These are phyloP conservation scores for Solanum chaucha DNA, from an alignment of 257 asterid genomes.

Conservation along the genomic window DNA sequence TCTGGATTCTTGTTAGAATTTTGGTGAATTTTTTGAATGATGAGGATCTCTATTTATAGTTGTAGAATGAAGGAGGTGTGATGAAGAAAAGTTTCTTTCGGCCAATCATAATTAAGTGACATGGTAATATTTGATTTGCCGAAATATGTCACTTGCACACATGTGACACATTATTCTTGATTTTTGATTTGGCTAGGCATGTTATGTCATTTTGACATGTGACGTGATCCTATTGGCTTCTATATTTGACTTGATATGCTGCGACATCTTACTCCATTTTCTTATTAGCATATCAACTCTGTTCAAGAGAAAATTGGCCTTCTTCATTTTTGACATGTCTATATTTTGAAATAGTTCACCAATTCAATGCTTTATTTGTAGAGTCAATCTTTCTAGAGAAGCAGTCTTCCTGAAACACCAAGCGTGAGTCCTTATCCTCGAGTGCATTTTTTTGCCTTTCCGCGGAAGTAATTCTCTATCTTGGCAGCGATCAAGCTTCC, in stretches of 20 bases:
- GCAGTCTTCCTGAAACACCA: no score
- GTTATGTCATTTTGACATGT: not conserved
- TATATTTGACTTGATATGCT: not conserved
- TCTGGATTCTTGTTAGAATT: not conserved
- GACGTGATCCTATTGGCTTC: not conserved
- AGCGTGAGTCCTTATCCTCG: no score
- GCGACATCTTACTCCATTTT: not conserved
- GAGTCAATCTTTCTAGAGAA: not conserved
- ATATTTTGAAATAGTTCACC: no score
- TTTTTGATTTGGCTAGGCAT: not conserved
- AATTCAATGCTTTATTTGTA: no score
- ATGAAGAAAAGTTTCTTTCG: not conserved
- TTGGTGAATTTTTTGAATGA: not conserved
- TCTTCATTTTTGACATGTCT: no score
- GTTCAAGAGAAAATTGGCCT: not conserved
- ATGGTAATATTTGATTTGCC: not conserved
- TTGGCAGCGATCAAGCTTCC: no score
- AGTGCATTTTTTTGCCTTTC: no score
- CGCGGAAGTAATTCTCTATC: no score
- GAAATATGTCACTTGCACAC: not conserved
- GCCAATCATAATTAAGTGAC: not conserved
- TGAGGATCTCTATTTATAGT: not conserved
- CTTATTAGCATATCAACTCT: not conserved
- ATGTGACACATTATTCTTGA: not conserved
- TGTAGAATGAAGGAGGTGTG: not conserved